Evolutionary conservation across 2,329 filamentous ascomycete species (phyloP), one percentile per base, ranked within the genome.

Genomic region (Beauveria sp.): DNA sequence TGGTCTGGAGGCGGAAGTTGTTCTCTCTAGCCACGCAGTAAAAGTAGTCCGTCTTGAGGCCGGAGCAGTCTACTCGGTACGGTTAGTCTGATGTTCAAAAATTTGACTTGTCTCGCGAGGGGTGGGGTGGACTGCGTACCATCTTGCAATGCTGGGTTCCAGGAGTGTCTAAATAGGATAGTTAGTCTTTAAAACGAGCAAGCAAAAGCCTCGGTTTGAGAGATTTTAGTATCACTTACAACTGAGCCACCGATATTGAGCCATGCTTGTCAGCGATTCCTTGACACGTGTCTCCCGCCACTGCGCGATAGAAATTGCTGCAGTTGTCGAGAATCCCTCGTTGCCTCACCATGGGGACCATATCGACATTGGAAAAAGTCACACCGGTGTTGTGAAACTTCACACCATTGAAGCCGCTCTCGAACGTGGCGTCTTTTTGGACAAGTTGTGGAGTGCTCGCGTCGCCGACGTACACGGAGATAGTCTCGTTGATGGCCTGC

Each of bases 291-390:
- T 62, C 63, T 6, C 58, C 62, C 16, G 50, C 20, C 14, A 54
- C 12, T 18, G 62, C 61, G 16, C 50, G 37, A 57, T 62, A 60
- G 48, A 63, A 63, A 2, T 22, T 22, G 26, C 50, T 48, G 55
- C 64, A 66, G 59, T 62, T 62, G 22, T 40, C 37, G 9, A 63
- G 51, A 52, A 66, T 64, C 52, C 60, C 62, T 8, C 54, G 55
- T 40, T 63, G 64, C 8, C 59, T 59, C 10, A 63, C 63, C 7
- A 30, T 9, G 1, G 64, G 64, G 2, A 61, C 62, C 3, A 55
- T 55, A 12, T 3, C 5, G 40, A 55, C 10, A 30, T 55, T 55
- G 20, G 37, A n/a, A 16, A 55, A 55, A 0, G 52, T 55, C 10
- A 40, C 52, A 16, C 40, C 10, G 1, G 52, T 30, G 2, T 44